A percentile compares a stretch with the other conserved stretches of the same genome.
Conservation (phyloP, 2,329 filamentous ascomycete genomes). For the Lachnellula arida region DNA sequence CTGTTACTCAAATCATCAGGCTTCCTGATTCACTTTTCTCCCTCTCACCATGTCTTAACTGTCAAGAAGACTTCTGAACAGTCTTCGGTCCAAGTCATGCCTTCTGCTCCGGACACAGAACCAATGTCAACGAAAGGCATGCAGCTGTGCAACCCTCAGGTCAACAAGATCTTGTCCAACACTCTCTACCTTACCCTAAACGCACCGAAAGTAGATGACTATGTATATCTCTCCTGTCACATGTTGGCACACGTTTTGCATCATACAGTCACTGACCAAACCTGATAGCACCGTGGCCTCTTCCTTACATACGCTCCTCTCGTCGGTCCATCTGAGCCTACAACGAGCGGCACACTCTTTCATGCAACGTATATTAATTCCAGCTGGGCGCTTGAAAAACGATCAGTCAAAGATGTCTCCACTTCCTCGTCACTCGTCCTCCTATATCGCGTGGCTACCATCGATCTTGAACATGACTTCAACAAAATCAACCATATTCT, state of each 20-base stretch:
- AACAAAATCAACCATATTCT: conserved; percentile 11
- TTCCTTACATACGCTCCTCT: conserved; percentile 21
- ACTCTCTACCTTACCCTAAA: conserved; percentile 26
- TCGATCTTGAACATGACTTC: conserved; percentile 11
- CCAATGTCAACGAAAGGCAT: background rate
- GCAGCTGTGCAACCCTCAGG: conserved; percentile 6
- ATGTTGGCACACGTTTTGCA: too few relatives aligned
- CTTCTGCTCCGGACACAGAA: background rate
- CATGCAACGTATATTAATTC: conserved; percentile 18
- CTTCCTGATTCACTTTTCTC: background rate
- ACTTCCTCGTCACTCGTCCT: conserved; percentile 19
- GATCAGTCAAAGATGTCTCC: conserved; percentile 17
- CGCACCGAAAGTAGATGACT: conserved; percentile 24
- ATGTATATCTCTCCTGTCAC: conserved; percentile 11
- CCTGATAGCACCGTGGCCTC: conserved; percentile 21
- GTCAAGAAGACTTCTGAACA: background rate
- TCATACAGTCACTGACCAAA: background rate
- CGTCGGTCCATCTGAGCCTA: conserved; percentile 2
- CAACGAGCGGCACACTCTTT: conserved; percentile 19
- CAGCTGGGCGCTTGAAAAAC: conserved; percentile 16
- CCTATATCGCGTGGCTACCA: conserved; percentile 17
- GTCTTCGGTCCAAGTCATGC: background rate
- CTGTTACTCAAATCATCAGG: background rate
- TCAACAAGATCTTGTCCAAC: conserved; percentile 17
- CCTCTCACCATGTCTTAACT: background rate